Base-by-base conservation (phyloP, 441 rosid species). In the Adansonia madagascariensis region DNA sequence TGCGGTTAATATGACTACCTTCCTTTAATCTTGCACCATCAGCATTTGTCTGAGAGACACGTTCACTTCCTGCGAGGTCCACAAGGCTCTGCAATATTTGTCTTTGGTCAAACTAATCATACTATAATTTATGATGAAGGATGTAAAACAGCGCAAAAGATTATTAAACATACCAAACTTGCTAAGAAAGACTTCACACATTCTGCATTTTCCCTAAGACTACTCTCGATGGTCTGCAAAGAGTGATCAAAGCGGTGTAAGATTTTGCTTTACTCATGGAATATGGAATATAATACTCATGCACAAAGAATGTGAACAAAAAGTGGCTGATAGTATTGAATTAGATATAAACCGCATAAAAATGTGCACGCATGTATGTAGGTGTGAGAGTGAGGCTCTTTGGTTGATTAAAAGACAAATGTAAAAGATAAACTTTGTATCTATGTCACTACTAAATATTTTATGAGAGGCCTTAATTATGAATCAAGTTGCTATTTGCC, bases 11-110 rank as follows among this genome's bases (percentile, higher is more conserved):
- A 81, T 94, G 98, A 80, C 91, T 88, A 27, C 98, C 98, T 87
- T 94, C 98, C 86, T 94, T 94, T 79, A 93, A 82, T 82, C 98
- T 88, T 71, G 82, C 76, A 56, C 97, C 97, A 84, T 85, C 91
- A 7, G 97, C 90, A 69, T 90, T 89, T 78, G 98, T 93, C 84
- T 91, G 97, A 74, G 88, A 85, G 66, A 88, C 93, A 74, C 97
- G 97, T 80, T 94, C 98, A 79, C 98, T 92, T 83, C 98, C 98
- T 80, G 98, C 98, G 64, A 94, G 98, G 84, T 94, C 98, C 80
- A 94, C 98, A 63, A 94, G 93, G 84, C 93, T 94, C 98, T 94
- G 89, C 77, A 79, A 61, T 84, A 49, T 35, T 72, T 64, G 60
- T 57, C 15, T 63, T 78, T 50, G 69, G 70, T 83, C 61, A 82